Evolutionary conservation across 768 basidiomycete species (phyloP), one percentile per base, ranked within the genome.

Genomic region (Suillus luteus): DNA sequence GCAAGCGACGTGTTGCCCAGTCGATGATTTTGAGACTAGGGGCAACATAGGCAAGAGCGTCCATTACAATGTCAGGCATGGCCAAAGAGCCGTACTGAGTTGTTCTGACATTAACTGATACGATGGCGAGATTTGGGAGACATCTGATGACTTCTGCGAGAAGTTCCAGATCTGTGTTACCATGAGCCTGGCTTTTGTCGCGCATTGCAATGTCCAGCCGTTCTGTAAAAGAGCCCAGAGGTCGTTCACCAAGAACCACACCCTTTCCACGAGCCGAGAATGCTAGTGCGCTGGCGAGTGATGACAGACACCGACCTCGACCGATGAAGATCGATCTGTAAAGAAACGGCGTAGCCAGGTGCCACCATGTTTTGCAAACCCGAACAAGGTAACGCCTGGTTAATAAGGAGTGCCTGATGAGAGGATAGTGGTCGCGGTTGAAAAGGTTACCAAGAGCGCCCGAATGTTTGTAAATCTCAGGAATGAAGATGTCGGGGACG

Each of bases 291-390:
- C 5, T 59, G 10, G 57, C 63, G 27, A 76, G 70, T 14, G 71
- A 71, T 15, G 58, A 27, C 9, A 75, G 15, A 55, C 52, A 69
- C 31, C 65, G 67, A 15, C 40, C 60, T 35, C 67, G 67, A 2
- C 70, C 64, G 2, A 75, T 63, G 38, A 67, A 70, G 1, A 75
- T 61, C 14, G 74, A 70, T 41, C 55, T 58, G 46, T 76, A 73
- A 43, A 75, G 73, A 46, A 48, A 63, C 3, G 66, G 67, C 14
- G 61, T 46, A 27, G 74, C 70, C 37, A 76, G 59, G 49, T 71
- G 63, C 66, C 68, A 72, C 73, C 73, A 75, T 59, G 63, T 68
- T 55, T 55, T 74, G 64, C 71, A 76, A 43, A 75, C 74, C 8
- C 70, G 68, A 1, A 76, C 74, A 31, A 75, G 64, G 43, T 66